Evolutionary conservation across 805 yeast genomes (phyloP), one percentile per base, ranked within the genome.

Genomic region (Candida nanaspora): DNA sequence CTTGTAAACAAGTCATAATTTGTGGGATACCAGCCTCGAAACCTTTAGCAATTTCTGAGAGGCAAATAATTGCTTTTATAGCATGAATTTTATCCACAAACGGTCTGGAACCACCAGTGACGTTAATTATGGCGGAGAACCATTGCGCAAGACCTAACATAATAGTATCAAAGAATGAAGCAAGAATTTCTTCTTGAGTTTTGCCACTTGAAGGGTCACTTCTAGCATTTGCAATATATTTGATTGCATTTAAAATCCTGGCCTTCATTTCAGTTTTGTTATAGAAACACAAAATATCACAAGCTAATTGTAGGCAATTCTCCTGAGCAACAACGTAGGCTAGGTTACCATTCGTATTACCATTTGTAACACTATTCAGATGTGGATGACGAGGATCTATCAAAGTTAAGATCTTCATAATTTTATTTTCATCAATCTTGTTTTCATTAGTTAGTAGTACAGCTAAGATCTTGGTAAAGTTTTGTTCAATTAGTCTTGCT

Each of bases 1-100:
- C 79, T 54, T 87, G 96, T 11, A 91, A 63, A 50, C 95, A 84
- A 2, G 95, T 83, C 44, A 86, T 82, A 4, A 91, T 76, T 55
- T 89, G 98, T 0, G 96, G 94, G 4, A 77, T 72, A 25, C 84
- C 74, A 14, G 79, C 68, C 21, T 69, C 61, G 40, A 58, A 64
- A 6, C 72, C 72, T 2, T 51, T 42, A 2, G 78, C 63, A 2
- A 78, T 60, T 33, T 70, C 67, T 6, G 85, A 76, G 20, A 91
- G 61, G 42, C 82, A 76, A 30, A 80, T 76, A 25, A 91, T 73
- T 1, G 96, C 96, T 41, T 77, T 67, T 2, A 91, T 68, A 1
- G 91, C 81, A 29, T 76, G 72, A 1, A 80, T 65, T 53, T 85
- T 87, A 37, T 84, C 88, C 38, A 81, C 66, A 49, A 74, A 81